Conservation (phyloP, 306 rosid species). For the Astragalus glycyphyllos region DNA sequence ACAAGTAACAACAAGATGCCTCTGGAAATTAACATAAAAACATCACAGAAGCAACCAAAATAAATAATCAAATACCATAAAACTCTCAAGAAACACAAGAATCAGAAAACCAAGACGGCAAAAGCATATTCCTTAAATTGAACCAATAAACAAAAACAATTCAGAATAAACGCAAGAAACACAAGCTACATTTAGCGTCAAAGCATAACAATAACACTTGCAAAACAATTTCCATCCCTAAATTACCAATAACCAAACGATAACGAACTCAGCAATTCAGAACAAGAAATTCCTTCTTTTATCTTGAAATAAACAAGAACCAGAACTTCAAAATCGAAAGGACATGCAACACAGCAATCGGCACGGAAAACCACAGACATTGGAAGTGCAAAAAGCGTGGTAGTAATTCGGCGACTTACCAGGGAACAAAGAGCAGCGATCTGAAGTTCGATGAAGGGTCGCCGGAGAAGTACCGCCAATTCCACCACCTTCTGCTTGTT, state of each 20-base stretch:
- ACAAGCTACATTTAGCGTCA: slow-evolving; percentile 9
- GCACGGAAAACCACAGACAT: slow-evolving; percentile 43
- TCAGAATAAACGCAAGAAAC: not conserved
- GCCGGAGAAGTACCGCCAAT: slow-evolving; percentile 32
- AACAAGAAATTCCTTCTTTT: slow-evolving; percentile 26
- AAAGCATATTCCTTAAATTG: slow-evolving; percentile 25
- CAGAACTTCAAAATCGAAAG: slow-evolving; percentile 23
- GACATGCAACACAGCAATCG: slow-evolving; percentile 21
- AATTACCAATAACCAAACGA: not conserved
- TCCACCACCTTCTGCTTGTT: slow-evolving; percentile 27
- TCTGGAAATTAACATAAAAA: slow-evolving; percentile 38
- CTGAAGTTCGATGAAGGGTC: slow-evolving; percentile 46
- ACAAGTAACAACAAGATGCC: slow-evolving; percentile 41
- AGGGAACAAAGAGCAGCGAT: slow-evolving; percentile 45
- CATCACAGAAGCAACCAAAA: slow-evolving; percentile 32
- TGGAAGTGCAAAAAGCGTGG: not conserved
- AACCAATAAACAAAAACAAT: slow-evolving; percentile 26
- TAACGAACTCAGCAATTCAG: slow-evolving; percentile 4
- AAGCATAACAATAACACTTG: slow-evolving; percentile 35
- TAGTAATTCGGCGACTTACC: slow-evolving; percentile 47
- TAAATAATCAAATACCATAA: slow-evolving; percentile 37
- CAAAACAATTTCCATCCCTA: not conserved
- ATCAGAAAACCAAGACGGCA: not conserved
- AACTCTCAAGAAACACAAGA: not conserved
- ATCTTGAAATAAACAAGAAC: slow-evolving; percentile 24